Evolutionary conservation across 2,329 filamentous ascomycete species (phyloP), one percentile per base, ranked within the genome.

Genomic region (Sclerotinia trifoliorum): DNA sequence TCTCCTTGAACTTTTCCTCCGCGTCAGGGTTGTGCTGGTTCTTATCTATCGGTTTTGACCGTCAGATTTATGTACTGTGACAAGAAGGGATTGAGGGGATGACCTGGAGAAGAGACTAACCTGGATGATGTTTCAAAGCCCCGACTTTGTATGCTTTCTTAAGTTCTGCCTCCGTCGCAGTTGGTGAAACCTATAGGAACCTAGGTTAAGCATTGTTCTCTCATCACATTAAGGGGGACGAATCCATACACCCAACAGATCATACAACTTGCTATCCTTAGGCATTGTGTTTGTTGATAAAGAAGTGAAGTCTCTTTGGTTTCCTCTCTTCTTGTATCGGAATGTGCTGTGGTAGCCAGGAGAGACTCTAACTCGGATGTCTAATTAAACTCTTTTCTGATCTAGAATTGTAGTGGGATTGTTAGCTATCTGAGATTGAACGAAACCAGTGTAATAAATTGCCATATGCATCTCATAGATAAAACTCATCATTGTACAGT

Each of bases 1-100:
- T 86, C 77, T 97, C 94, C 84, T 99, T 98, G 89, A 99, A 99
- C 82, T 97, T 99, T 71, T 97, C 93, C 75, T 94, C 93, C 64
- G 95, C 94, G 35, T 89, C 91, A 52, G 94, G 93, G 83, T 96
- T 96, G 83, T 95, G 88, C 73, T 90, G 88, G 81, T 99, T 99
- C 86, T 99, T 99, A 82, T 99, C 94, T 96, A 74, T 35, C 32
- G 21, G 26, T 39, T 44, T 44, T 49, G 13, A 39, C 61, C 24
- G 56, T 65, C 46, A 46, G 39, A 35, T 19, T 39, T 29, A 51
- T 24, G 46, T 51, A 46, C 49, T 35, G 46, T n/a, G 10, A 39
- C 5, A 10, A 17, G 13, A 44, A 6, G 75, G 46, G 54, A 54
- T 29, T 57, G n/a, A 57, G 26, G 66, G 21, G 46, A 75, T 49